These are phyloP conservation scores for Suillus discolor DNA, from an alignment of 768 basidiomycete genomes.

Conservation along the genomic window DNA sequence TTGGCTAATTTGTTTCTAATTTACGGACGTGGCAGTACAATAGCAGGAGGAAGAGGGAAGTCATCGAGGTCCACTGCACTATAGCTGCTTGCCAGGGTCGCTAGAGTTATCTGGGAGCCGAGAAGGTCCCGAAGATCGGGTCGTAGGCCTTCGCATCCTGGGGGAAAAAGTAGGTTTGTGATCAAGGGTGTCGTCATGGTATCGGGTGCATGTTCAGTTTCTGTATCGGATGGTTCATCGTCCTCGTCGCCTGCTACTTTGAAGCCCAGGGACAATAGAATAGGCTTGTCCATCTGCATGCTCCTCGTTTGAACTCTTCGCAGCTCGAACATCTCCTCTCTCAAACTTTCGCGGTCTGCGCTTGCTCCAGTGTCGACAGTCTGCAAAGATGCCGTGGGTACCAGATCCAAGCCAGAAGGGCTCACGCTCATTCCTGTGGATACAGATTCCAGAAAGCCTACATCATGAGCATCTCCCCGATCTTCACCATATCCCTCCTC, in stretches of 20 bases:
- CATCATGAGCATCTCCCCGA: constrained; percentile 13
- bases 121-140: neutral
- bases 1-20: neutral
- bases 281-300: constrained; percentile 51
- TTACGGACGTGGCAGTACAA: constrained; percentile 9
- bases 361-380: constrained; percentile 14
- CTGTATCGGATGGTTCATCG: constrained; percentile 18
- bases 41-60: constrained; percentile 47
- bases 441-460: constrained; percentile 5
- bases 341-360: constrained; percentile 18
- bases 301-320: constrained; percentile 51
- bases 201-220: neutral
- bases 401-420: constrained; percentile 18
- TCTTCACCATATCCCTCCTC: constrained; percentile 10
- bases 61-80: constrained; percentile 48
- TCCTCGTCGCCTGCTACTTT: constrained; percentile 13
- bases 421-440: constrained; percentile 20
- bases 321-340: constrained; percentile 45
- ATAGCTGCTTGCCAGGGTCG: constrained; percentile 35
- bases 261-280: constrained; percentile 38
- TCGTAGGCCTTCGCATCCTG: neutral
- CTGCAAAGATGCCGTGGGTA: constrained; percentile 27
- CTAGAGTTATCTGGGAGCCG: constrained; percentile 21
- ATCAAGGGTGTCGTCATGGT: neutral
- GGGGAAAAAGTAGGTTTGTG: neutral